These are phyloP conservation scores for Fusarium praegraminearum DNA, from an alignment of 2,329 filamentous ascomycete species.

Conservation along the genomic window DNA sequence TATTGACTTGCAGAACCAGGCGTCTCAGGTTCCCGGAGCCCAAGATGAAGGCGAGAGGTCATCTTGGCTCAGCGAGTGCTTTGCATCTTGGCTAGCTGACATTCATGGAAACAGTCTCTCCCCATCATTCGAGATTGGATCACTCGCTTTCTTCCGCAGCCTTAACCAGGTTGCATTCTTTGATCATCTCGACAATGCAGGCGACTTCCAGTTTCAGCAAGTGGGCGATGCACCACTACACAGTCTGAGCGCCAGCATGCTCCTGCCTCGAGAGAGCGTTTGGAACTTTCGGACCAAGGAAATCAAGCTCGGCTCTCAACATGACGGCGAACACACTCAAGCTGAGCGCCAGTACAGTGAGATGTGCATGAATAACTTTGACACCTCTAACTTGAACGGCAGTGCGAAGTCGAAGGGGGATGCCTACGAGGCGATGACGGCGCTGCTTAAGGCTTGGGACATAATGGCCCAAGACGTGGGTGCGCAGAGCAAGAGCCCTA, in stretches of 20 bases:
- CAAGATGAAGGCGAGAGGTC: conserved; percentile 28
- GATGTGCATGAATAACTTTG: conserved; percentile 36
- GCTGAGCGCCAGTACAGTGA: conserved; percentile 44
- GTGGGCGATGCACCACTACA: conserved; percentile 64
- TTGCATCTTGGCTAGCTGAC: conserved; percentile 51
- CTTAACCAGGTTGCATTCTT: conserved; percentile 62
- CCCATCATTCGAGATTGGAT: conserved; percentile 67
- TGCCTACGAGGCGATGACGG: conserved; percentile 43
- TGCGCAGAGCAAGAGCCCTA: conserved; percentile 52
- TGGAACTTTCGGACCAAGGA: conserved; percentile 62
- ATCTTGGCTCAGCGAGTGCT: conserved; percentile 47
- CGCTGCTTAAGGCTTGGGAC: conserved; percentile 54
- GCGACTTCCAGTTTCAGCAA: conserved; percentile 62
- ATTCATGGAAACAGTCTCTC: conserved; percentile 64
- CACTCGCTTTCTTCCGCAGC: conserved; percentile 63
- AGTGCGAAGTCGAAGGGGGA: conserved; percentile 16
- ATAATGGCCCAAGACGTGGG: conserved; percentile 54
- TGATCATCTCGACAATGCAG: conserved; percentile 61
- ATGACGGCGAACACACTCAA: conserved; percentile 34
- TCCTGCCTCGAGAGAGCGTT: conserved; percentile 62
- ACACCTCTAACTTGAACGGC: conserved; percentile 21
- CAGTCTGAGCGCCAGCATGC: conserved; percentile 66
- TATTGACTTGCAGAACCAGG: conserved; percentile 33
- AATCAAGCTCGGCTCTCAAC: conserved; percentile 15
- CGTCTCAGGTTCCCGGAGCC: conserved; percentile 19